Percentiles rank a stretch among this genome's conserved stretches.
Evolutionary conservation across 2,329 filamentous ascomycete species (phyloP).

Genomic region (Colletotrichum lentis): DNA sequence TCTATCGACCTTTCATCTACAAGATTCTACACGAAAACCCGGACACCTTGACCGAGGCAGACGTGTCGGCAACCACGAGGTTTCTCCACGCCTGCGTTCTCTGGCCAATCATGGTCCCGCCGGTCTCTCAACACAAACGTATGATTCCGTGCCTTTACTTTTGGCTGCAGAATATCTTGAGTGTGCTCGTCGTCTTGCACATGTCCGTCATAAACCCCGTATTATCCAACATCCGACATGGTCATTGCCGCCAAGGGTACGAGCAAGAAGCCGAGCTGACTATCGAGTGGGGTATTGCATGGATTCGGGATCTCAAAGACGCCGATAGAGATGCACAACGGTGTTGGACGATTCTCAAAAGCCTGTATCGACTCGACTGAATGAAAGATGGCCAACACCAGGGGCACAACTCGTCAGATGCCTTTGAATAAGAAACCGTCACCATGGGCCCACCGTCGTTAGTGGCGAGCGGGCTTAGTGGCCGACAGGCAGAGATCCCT

Average conservation of each 20-base stretch:
- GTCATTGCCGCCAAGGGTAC: constrained; percentile 58
- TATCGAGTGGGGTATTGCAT: constrained; percentile 63
- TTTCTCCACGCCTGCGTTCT: constrained; percentile 65
- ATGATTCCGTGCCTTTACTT: constrained; percentile 67
- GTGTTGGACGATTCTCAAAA: constrained; percentile 62
- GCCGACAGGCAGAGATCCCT: no score
- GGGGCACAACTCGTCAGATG: background rate
- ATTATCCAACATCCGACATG: constrained; percentile 58
- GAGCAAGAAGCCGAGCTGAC: constrained; percentile 61
- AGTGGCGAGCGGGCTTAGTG: no score
- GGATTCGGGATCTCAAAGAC: constrained; percentile 65
- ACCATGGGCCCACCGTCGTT: no score
- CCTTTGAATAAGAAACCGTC: background rate
- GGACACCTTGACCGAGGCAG: constrained; percentile 61
- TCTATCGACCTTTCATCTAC: constrained; percentile 66
- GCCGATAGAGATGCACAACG: constrained; percentile 64
- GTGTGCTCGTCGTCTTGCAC: constrained; percentile 64
- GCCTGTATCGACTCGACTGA: constrained; percentile 54
- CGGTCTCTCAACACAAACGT: constrained; percentile 64
- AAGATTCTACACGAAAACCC: constrained; percentile 65
- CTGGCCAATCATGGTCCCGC: constrained; percentile 68
- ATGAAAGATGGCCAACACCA: background rate
- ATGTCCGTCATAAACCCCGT: constrained; percentile 61
- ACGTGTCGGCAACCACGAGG: constrained; percentile 62
- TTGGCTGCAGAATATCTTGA: constrained; percentile 69